These are phyloP conservation scores for Collariella sp. DNA, from an alignment of 495 filamentous ascomycete genomes.

Conservation along the genomic window DNA sequence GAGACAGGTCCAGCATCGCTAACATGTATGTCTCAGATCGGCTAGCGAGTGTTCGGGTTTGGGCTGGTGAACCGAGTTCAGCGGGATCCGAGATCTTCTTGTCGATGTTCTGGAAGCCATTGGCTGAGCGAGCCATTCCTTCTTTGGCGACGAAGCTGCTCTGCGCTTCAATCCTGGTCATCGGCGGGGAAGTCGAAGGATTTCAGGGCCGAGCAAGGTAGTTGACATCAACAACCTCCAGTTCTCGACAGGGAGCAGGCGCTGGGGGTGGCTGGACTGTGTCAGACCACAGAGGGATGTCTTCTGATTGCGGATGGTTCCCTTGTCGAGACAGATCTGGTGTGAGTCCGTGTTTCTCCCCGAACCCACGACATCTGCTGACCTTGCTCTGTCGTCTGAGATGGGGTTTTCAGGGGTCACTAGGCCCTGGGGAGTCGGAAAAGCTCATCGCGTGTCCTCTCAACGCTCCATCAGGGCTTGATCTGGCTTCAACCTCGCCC, in stretches of 20 bases:
- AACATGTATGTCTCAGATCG: conserved; percentile 10
- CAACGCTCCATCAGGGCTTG: too few relatives aligned
- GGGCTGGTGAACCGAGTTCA: background rate
- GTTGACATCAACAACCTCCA: background rate
- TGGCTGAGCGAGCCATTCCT: background rate
- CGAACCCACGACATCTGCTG: too few relatives aligned
- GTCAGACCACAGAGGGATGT: too few relatives aligned
- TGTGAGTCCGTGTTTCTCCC: too few relatives aligned
- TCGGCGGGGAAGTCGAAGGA: background rate
- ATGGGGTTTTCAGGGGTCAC: too few relatives aligned
- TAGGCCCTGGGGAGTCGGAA: too few relatives aligned
- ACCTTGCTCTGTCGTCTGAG: too few relatives aligned
- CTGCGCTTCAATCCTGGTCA: background rate
- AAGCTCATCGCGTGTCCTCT: too few relatives aligned
- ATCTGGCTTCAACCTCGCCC: background rate
- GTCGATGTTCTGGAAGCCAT: background rate
- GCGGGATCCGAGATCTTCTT: background rate
- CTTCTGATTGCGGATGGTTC: too few relatives aligned
- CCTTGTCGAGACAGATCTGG: too few relatives aligned
- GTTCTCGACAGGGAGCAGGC: too few relatives aligned
- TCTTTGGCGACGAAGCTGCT: background rate
- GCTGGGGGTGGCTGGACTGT: too few relatives aligned
- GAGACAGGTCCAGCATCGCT: background rate
- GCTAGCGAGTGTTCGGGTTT: background rate
- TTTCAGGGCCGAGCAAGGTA: background rate